Base-by-base conservation (phyloP, 345 rosid species). In the Salix arbutifolia region DNA sequence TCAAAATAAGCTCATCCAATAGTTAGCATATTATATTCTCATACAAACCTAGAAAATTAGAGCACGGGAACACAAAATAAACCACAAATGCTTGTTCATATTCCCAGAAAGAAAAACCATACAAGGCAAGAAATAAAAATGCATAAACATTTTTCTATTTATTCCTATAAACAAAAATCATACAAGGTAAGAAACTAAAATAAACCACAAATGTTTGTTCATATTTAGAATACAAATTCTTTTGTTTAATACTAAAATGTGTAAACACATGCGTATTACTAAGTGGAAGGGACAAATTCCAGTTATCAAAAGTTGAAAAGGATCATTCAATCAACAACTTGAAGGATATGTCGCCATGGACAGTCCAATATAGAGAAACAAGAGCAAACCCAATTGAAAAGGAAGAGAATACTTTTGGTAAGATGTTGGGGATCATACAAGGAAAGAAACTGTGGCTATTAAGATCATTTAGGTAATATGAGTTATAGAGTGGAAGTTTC, bases 261-360 rank as follows among this genome's bases (percentile, higher is more conserved):
- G 4, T 31, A 31, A 31, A 31, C 33, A 31, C 33, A 31, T 31
- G 33, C 33, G 5, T 19, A 19, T 2, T n/a, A 52, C 35, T 67
- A 5, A 1, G 44, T n/a, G 18, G 48, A 69, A 40, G 50, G 21
- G 25, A 21, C n/a, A 9, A 50, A 8, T 21, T 21, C n/a, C 61
- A 65, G 61, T 53, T 18, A 66, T 65, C 44, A 33, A 74, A 58
- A 28, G 61, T 44, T 69, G 53, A 44, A 25, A 69, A 23, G 26
- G 26, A 56, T 56, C 26, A n/a, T 68, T 21, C 52, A 38, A 68
- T 68, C 28, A 11, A 3, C 52, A 40, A 37, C 31, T 17, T 25
- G 26, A 50, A 56, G 40, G 71, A 70, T 66, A 64, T 61, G 78
- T 18, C 73, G 69, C 44, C 35, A 72, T 79, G 76, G 77, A 77